Conservation (phyloP, 371 early-diverging fungal genomes). For the Phascolomyces articulosus region DNA sequence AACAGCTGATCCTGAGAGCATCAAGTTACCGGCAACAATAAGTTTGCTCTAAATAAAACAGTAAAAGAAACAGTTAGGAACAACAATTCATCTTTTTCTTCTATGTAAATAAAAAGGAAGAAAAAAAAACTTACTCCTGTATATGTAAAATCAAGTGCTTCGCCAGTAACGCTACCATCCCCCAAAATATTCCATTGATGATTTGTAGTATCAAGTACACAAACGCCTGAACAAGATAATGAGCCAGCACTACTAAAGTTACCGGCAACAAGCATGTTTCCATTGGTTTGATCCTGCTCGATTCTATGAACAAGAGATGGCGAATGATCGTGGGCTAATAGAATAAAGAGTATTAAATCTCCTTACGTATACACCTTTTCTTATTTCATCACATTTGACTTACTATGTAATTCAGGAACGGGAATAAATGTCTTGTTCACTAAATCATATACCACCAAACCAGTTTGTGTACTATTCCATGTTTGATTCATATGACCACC, state of each 20-base stretch:
- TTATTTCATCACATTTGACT: conserved; percentile 15
- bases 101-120: neutral
- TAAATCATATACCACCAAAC: conserved; percentile 46
- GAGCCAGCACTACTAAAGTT: conserved; percentile 56
- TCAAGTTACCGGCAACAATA: conserved; percentile 54
- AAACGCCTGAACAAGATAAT: conserved; percentile 49
- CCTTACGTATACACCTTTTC: neutral
- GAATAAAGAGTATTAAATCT: too few relatives aligned
- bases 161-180: conserved; percentile 36
- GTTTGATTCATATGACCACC: conserved; percentile 47
- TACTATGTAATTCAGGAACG: conserved; percentile 31
- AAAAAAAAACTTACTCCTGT: conserved; percentile 38
- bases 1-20: conserved; percentile 36
- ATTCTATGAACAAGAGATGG: conserved; percentile 46
- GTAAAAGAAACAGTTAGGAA: conserved; percentile 5
- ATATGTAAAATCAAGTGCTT: conserved; percentile 54
- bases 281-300: conserved; percentile 27
- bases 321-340: conserved; percentile 28
- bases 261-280: conserved; percentile 53
- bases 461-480: conserved; percentile 8
- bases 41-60: conserved; percentile 29
- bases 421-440: conserved; percentile 23
- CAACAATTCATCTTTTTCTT: neutral
- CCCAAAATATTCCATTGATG: conserved; percentile 50
- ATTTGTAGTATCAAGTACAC: conserved; percentile 31